Evolutionary conservation across 208 protist genomes (phyloP).

Genomic region (Ichthyophonus hoferi): DNA sequence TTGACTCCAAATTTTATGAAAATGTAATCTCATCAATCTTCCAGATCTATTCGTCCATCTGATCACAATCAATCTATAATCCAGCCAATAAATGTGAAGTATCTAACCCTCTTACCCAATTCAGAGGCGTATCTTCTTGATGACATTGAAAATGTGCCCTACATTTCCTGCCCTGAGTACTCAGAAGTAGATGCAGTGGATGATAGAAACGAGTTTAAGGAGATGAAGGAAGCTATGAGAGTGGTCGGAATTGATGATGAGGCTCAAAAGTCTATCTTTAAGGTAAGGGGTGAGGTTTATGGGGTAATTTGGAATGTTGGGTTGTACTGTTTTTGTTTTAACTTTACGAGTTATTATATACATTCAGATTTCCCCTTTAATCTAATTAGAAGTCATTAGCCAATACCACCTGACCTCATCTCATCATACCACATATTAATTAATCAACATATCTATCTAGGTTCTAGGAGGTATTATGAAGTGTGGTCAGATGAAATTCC

Average conservation of each 20-base stretch:
- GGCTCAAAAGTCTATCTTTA: constrained; percentile 43
- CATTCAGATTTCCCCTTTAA: too few relatives aligned
- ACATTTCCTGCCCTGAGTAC: neutral
- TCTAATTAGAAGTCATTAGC: too few relatives aligned
- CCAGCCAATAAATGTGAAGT: too few relatives aligned
- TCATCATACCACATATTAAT: neutral
- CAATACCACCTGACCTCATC: neutral
- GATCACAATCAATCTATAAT: too few relatives aligned
- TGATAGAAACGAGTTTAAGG: constrained; percentile 41
- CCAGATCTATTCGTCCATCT: too few relatives aligned
- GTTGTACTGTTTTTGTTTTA: neutral
- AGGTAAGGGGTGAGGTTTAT: too few relatives aligned
- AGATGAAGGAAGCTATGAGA: constrained; percentile 43
- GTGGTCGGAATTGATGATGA: constrained; percentile 48
- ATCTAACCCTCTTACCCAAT: too few relatives aligned
- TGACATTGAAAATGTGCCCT: constrained; percentile 21
- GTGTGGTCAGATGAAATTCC: constrained; percentile 59
- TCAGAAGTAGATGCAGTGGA: constrained; percentile 2
- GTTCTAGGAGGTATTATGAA: constrained; percentile 56
- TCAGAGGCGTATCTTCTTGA: constrained; percentile 25
- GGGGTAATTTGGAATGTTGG: neutral
- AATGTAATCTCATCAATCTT: too few relatives aligned
- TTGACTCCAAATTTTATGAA: too few relatives aligned
- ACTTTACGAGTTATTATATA: too few relatives aligned
- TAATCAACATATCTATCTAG: too few relatives aligned